phyloP scores from a whole-genome alignment of 768 basidiomycete species.

The Dentipellis fragilis region DNA sequence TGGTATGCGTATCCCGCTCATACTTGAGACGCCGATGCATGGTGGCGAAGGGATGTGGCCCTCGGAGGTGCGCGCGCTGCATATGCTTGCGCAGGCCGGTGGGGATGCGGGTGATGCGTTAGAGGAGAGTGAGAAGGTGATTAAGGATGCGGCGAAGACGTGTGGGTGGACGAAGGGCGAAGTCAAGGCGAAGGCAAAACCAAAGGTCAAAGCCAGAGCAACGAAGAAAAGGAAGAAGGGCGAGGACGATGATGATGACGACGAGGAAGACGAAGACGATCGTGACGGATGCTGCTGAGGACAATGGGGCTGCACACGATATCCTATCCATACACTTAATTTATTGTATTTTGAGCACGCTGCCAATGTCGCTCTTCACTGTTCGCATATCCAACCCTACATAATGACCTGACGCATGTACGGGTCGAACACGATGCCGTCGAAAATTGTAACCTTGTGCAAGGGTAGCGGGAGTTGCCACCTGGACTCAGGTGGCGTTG shows the following conservation, averaged over 20 bases:
- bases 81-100: not conserved
- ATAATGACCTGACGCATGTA: too few species aligned
- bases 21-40: conserved; percentile 73
- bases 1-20: conserved; percentile 70
- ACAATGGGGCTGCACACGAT: not conserved
- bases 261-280: not conserved
- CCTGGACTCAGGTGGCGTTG: too few species aligned
- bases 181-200: not conserved
- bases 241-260: not conserved
- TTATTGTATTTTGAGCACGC: too few species aligned
- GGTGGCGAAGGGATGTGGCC: conserved; percentile 23
- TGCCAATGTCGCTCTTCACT: too few species aligned
- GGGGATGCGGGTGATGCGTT: not conserved
- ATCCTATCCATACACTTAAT: not conserved
- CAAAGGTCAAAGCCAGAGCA: not conserved
- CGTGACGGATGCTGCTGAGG: not conserved
- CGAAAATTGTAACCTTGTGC: too few species aligned
- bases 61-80: not conserved
- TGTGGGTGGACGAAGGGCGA: not conserved
- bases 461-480: too few species aligned
- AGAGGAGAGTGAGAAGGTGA: not conserved
- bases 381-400: too few species aligned
- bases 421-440: too few species aligned
- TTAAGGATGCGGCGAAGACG: not conserved
- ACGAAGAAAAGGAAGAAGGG: not conserved